Conservation (phyloP, 2,329 filamentous ascomycete species). For the Lasiodiplodia citricola region DNA sequence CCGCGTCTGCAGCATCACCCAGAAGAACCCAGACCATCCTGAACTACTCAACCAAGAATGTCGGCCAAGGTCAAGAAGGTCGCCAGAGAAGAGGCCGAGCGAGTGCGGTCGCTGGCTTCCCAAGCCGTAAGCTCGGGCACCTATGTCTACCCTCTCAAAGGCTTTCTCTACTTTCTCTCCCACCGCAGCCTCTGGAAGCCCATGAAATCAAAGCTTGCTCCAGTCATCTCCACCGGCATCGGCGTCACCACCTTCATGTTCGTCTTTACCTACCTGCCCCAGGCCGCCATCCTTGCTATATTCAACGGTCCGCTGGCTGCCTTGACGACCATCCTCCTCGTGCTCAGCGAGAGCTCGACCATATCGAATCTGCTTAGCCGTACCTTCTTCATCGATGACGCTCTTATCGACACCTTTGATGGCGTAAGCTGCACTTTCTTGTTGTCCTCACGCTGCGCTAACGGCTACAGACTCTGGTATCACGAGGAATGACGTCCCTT, state of each 20-base stretch:
- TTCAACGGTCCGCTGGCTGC: slow-evolving; percentile 83
- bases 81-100: slow-evolving; percentile 71
- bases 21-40: background rate
- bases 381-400: slow-evolving; percentile 79
- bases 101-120: slow-evolving; percentile 66
- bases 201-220: slow-evolving; percentile 60
- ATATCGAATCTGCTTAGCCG: slow-evolving; percentile 62
- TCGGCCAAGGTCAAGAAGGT: slow-evolving; percentile 61
- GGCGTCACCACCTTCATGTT: slow-evolving; percentile 83
- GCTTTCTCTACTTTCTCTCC: slow-evolving; percentile 64
- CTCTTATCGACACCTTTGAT: slow-evolving; percentile 88
- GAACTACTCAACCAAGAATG: slow-evolving; percentile 32
- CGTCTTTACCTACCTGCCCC: slow-evolving; percentile 82
- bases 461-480: slow-evolving; percentile 53
- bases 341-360: slow-evolving; percentile 58
- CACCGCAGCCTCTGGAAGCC: slow-evolving; percentile 66
- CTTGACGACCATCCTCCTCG: slow-evolving; percentile 72
- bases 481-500: slow-evolving; percentile 62
- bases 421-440: slow-evolving; percentile 52
- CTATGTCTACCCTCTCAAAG: slow-evolving; percentile 83
- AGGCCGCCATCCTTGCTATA: slow-evolving; percentile 80
- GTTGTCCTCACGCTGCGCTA: background rate
- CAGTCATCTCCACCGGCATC: slow-evolving; percentile 72
- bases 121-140: slow-evolving; percentile 77
- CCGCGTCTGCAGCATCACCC: background rate